Percentiles rank a stretch among this genome's conserved stretches.
Conservation (phyloP, 495 filamentous ascomycete genomes). For the Cercophora newfieldiana region DNA sequence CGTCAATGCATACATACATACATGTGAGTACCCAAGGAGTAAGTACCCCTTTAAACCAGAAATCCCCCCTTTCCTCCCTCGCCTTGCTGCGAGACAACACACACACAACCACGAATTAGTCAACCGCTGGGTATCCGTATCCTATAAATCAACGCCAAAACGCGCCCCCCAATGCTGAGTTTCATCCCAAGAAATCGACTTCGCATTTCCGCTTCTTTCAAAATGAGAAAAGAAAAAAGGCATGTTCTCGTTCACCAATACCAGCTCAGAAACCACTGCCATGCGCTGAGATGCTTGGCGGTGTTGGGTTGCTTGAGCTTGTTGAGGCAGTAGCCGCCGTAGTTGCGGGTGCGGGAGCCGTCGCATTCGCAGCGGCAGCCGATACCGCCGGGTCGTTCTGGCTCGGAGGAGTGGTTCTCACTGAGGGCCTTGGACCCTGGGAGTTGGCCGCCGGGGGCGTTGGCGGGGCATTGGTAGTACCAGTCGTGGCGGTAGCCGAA, state of each 20-base stretch:
- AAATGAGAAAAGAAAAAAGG: neutral
- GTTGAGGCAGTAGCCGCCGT: conserved; percentile 36
- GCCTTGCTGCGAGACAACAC: too few relatives aligned
- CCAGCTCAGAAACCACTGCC: conserved; percentile 25
- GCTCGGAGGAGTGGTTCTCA: conserved; percentile 11
- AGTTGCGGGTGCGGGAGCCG: conserved; percentile 36
- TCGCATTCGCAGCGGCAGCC: conserved; percentile 50
- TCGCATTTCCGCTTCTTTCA: neutral
- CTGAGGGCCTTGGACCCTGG: conserved; percentile 35
- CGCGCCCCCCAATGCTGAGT: neutral
- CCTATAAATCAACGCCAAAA: neutral
- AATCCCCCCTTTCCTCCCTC: neutral
- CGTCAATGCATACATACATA: neutral
- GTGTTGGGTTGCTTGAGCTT: conserved; percentile 41
- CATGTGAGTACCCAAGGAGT: too few relatives aligned
- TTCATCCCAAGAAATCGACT: neutral
- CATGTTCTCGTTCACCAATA: conserved; percentile 5
- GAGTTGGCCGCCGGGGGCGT: conserved; percentile 44
- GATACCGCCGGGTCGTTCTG: conserved; percentile 40
- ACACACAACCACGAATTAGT: neutral
- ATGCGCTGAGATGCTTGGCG: conserved; percentile 25
- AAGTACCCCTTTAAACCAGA: neutral
- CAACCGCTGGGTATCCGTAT: conserved; percentile 5
- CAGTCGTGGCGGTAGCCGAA: conserved; percentile 55
- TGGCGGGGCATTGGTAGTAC: conserved; percentile 49